These are phyloP conservation scores for Fusarium sp. DNA, from an alignment of 2,329 filamentous ascomycete species.

Conservation along the genomic window DNA sequence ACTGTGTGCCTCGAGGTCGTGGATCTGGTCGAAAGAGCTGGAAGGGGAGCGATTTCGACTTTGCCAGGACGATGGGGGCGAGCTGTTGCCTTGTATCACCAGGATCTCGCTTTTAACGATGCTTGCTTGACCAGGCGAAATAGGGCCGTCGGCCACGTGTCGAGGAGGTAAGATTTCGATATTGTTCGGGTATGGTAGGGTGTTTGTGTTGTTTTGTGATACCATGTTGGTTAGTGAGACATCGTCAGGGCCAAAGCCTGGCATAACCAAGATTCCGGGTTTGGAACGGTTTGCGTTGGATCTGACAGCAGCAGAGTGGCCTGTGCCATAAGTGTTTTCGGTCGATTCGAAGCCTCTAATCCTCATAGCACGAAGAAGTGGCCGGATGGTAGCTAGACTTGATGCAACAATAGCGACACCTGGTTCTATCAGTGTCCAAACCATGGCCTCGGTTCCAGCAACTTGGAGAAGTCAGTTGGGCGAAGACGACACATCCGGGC, in stretches of 20 bases:
- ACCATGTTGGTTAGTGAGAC: constrained; percentile 50
- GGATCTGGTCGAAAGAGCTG: constrained; percentile 46
- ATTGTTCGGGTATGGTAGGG: constrained; percentile 8
- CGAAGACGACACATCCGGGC: neutral
- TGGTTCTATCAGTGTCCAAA: constrained; percentile 69
- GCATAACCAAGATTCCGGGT: constrained; percentile 28
- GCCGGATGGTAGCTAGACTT: constrained; percentile 66
- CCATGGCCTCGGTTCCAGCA: constrained; percentile 63
- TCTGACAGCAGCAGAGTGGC: constrained; percentile 41
- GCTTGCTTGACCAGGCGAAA: constrained; percentile 34
- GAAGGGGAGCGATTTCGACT: constrained; percentile 37
- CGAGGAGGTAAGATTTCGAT: constrained; percentile 36
- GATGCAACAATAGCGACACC: constrained; percentile 67
- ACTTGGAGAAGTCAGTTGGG: constrained; percentile 49
- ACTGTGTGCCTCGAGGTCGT: constrained; percentile 49
- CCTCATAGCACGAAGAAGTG: constrained; percentile 62
- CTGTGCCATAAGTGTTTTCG: constrained; percentile 50
- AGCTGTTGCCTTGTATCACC: constrained; percentile 50
- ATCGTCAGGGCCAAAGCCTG: constrained; percentile 51
- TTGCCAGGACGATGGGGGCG: constrained; percentile 38
- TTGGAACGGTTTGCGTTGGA: constrained; percentile 41
- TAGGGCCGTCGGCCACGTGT: constrained; percentile 24
- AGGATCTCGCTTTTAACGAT: constrained; percentile 52
- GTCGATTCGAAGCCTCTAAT: constrained; percentile 61
- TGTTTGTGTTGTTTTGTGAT: constrained; percentile 21